A percentile compares a stretch with the other conserved stretches of the same genome.
Conservation (phyloP, 148 eudicot species). For the Amaranthus cruentus region DNA sequence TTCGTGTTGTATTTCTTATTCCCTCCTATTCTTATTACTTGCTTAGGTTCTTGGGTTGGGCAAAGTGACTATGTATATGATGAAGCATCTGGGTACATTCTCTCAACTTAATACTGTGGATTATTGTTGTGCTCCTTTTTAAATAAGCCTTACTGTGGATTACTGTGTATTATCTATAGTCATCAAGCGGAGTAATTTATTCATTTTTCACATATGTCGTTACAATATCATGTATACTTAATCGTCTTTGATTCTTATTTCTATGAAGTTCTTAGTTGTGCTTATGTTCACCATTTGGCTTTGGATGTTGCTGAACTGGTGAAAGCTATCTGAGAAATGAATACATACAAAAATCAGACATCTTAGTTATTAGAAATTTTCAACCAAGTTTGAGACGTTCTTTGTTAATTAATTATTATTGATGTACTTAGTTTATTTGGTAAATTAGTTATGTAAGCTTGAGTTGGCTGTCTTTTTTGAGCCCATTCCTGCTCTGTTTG, state of each 20-base stretch:
- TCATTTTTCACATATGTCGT: background rate
- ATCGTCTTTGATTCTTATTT: background rate
- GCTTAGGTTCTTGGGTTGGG: constrained; percentile 36
- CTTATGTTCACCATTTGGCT: background rate
- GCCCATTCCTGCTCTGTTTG: too few relatives aligned
- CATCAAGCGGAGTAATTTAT: background rate
- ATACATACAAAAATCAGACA: background rate
- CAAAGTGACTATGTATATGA: constrained; percentile 72
- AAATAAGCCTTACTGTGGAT: constrained; percentile 4
- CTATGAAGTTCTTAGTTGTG: background rate
- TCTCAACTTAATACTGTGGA: constrained; percentile 7
- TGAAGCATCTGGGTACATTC: constrained; percentile 74
- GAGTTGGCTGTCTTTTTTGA: too few relatives aligned
- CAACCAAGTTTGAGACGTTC: background rate
- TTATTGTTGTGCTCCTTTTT: constrained; percentile 8
- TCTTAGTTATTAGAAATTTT: background rate
- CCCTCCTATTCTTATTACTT: constrained; percentile 11
- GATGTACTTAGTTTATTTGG: background rate
- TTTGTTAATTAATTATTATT: too few relatives aligned
- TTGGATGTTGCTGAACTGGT: background rate
- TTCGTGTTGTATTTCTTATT: background rate
- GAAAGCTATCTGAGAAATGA: background rate
- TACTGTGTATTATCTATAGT: too few relatives aligned
- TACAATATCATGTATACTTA: background rate
- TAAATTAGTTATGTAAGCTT: too few relatives aligned